Base-by-base conservation (phyloP, 495 filamentous ascomycete genomes). In the Podospora bellae-mahoneyi region DNA sequence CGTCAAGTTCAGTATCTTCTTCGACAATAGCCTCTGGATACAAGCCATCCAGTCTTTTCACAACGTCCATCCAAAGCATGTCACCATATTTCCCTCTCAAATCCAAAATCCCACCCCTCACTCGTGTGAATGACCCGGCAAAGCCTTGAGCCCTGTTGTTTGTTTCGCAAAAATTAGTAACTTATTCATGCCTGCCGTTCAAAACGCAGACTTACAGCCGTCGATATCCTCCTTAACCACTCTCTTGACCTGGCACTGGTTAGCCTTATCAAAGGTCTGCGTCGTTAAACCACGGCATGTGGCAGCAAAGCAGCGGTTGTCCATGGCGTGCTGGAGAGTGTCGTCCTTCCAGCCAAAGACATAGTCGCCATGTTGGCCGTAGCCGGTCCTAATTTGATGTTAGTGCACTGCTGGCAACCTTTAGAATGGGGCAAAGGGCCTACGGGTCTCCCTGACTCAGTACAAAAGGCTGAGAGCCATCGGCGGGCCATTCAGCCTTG, bases 291-390 rank as follows among this genome's bases (percentile, higher is more conserved):
- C 73, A 1, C 65, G 69, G 73, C 80, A 82, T 34, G 69, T 73
- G 7, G 79, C 72, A 26, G 76, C 79, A 68, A 79, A 77, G 76
- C 77, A 82, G 58, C 73, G 63, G 58, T 77, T 80, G 70, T 84
- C 83, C 82, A 84, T 84, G 56, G 81, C 82, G n/a, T 74, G 74
- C 74, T 84, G 82, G 16, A 84, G 80, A 0, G 77, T 62, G 61
- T 83, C 73, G 48, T 74, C 82, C 71, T 84, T 75, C 82, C 82
- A 84, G 39, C 83, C 83, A 66, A 84, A 84, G 28, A 84, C 79
- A 75, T 84, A 84, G 68, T 84, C 83, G 64, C 72, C 83, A 72
- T 84, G 83, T 32, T 83, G 73, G 0, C 71, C 71, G 60, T 68
- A 73, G 23, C 73, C 73, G 13, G 70, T 70, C 34, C 70, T 76